Conservation (phyloP, 2,329 filamentous ascomycete species). For the Emergomyces africanus region DNA sequence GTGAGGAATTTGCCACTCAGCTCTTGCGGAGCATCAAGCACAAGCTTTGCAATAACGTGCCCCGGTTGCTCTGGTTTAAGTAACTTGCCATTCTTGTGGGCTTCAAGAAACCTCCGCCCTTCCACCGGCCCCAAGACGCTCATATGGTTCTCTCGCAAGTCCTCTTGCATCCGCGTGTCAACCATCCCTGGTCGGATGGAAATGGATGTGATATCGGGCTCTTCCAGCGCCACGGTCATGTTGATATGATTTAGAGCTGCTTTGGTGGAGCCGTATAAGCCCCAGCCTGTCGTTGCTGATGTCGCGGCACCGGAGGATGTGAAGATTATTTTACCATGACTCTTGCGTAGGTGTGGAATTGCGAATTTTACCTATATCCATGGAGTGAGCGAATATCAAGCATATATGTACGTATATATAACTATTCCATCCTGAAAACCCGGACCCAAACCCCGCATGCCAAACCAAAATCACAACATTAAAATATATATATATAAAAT, state of each 20-base stretch:
- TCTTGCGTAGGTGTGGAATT: conserved; percentile 54
- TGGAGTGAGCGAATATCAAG: background rate
- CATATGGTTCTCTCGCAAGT: conserved; percentile 57
- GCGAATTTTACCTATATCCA: conserved; percentile 51
- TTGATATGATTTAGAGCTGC: conserved; percentile 72
- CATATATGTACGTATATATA: background rate
- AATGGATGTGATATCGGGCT: conserved; percentile 60
- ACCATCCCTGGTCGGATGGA: conserved; percentile 68
- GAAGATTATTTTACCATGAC: conserved; percentile 60
- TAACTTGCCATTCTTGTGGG: conserved; percentile 58
- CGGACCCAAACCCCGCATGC: too few relatives aligned
- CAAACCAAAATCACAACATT: background rate
- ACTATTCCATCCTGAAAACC: background rate
- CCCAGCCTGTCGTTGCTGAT: conserved; percentile 59
- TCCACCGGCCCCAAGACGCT: conserved; percentile 36
- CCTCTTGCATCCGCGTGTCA: conserved; percentile 82
- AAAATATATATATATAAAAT: background rate
- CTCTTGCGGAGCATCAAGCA: conserved; percentile 48
- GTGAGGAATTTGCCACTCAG: conserved; percentile 62
- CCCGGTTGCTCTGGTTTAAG: conserved; percentile 76
- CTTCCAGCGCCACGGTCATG: conserved; percentile 59
- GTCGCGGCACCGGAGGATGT: conserved; percentile 66
- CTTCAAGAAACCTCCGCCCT: conserved; percentile 51
- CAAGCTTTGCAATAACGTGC: conserved; percentile 70
- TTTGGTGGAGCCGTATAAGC: conserved; percentile 70